These are phyloP conservation scores for Ensete glaucum DNA, from an alignment of 176 grass and related monocot genomes.

Conservation along the genomic window DNA sequence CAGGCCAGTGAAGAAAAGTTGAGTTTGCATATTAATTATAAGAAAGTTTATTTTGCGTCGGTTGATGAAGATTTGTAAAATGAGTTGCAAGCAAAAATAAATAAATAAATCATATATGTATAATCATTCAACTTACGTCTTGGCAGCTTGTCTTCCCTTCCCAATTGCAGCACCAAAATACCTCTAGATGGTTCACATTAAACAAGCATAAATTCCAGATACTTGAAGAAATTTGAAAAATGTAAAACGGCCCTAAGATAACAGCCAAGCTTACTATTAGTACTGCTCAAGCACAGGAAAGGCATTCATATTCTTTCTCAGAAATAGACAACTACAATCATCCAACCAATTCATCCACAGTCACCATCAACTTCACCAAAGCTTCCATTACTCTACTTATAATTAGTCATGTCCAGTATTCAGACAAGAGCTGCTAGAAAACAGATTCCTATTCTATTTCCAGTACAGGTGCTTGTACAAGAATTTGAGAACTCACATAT, in stretches of 20 bases:
- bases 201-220: constrained; percentile 21
- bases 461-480: neutral
- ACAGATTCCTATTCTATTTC: neutral
- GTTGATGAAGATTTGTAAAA: neutral
- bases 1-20: neutral
- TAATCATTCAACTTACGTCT: constrained; percentile 45
- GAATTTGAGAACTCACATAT: constrained; percentile 40
- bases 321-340: neutral
- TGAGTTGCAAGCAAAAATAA: constrained; percentile 6
- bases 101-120: neutral
- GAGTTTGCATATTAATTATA: too few relatives aligned
- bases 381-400: neutral
- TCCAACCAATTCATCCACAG: neutral
- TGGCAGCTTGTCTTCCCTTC: constrained; percentile 77
- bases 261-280: too few relatives aligned
- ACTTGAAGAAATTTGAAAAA: neutral
- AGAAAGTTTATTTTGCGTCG: too few relatives aligned
- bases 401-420: too few relatives aligned
- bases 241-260: neutral
- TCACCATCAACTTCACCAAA: neutral
- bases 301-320: neutral
- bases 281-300: neutral
- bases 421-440: too few relatives aligned
- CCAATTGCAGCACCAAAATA: constrained; percentile 72
- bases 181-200: constrained; percentile 39